Evolutionary conservation across 441 rosid genomes (phyloP).

Genomic region (Gossypium davidsonii): DNA sequence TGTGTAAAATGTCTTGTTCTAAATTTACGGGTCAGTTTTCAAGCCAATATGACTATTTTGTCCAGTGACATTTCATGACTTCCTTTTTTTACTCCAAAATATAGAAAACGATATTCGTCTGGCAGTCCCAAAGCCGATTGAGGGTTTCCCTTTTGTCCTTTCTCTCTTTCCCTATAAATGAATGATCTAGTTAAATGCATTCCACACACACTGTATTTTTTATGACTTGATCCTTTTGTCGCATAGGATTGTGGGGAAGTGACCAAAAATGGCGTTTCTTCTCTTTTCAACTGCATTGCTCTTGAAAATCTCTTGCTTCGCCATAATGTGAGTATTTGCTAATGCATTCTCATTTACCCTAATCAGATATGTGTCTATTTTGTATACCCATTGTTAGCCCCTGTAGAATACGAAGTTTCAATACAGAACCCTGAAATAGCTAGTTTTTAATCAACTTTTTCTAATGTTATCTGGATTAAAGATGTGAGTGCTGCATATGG

Average conservation of each 20-base stretch:
- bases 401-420: not conserved
- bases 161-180: not conserved
- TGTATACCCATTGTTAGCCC: not conserved
- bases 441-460: not conserved
- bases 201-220: not conserved
- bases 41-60: not conserved
- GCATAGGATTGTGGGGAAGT: conserved; percentile 62
- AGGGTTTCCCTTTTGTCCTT: not conserved
- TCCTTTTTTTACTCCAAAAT: not conserved
- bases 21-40: not conserved
- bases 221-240: conserved; percentile 17
- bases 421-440: not conserved
- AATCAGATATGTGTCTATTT: not conserved
- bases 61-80: not conserved
- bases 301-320: conserved; percentile 69
- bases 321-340: conserved; percentile 56
- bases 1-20: not conserved
- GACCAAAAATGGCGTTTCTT: conserved; percentile 46
- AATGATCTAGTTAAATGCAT: not conserved
- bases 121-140: not conserved
- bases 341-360: not conserved
- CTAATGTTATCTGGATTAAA: not conserved
- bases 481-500: not conserved
- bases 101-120: not conserved
- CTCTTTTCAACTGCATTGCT: conserved; percentile 54